Evolutionary conservation across 306 rosid genomes (phyloP).

Genomic region (Vigna radiata): DNA sequence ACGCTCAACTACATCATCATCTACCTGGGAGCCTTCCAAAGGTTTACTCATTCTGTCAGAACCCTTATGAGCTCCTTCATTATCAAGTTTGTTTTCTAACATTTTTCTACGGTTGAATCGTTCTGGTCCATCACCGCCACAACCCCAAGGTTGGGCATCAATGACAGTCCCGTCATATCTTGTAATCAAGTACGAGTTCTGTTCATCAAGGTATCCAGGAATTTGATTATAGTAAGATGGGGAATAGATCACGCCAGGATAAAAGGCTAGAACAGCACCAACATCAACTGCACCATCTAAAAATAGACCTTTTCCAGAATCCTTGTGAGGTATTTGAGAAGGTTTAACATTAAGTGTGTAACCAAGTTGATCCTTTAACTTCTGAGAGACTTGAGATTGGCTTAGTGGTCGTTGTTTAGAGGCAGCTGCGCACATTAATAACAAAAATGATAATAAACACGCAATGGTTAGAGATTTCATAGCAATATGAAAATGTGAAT

Average conservation of each 20-base stretch:
- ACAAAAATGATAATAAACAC: conserved; percentile 22
- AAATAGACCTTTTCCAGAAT: conserved; percentile 81
- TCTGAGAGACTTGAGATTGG: conserved; percentile 61
- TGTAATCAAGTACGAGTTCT: conserved; percentile 81
- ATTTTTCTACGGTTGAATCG: conserved; percentile 58
- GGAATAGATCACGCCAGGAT: conserved; percentile 83
- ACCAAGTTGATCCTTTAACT: conserved; percentile 70
- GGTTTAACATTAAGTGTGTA: conserved; percentile 69
- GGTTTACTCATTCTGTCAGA: too few species aligned
- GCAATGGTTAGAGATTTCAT: not conserved
- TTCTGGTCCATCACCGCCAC: conserved; percentile 63
- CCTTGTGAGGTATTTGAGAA: conserved; percentile 78
- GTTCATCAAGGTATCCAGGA: conserved; percentile 84
- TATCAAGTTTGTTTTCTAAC: conserved; percentile 40
- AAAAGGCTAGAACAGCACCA: conserved; percentile 78
- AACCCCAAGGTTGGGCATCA: conserved; percentile 85
- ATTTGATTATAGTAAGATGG: conserved; percentile 75
- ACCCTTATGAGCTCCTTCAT: not conserved
- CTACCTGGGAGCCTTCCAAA: too few species aligned
- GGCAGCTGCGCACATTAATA: conserved; percentile 61
- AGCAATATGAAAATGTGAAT: conserved; percentile 4
- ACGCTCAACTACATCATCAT: conserved; percentile 55
- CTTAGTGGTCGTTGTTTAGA: conserved; percentile 56
- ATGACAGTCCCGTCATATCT: conserved; percentile 82
- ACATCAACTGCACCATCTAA: conserved; percentile 80